A percentile compares a stretch with the other conserved stretches of the same genome.
Conservation (phyloP, 768 basidiomycete species). For the Dentipellis fragilis region DNA sequence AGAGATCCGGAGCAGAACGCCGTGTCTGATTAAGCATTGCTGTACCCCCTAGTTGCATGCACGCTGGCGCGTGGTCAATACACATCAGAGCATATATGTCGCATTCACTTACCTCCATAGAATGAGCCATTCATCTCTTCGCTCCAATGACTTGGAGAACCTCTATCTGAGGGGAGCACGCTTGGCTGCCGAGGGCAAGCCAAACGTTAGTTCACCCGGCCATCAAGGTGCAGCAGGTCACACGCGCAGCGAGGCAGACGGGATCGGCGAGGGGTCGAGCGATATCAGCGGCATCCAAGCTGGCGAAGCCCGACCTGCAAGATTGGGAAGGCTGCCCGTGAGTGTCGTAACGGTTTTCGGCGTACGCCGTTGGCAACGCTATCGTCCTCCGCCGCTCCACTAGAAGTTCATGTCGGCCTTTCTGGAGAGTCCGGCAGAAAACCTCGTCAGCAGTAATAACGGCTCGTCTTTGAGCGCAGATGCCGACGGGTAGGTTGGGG, state of each 20-base stretch:
- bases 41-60: conserved; percentile 20
- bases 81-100: background rate
- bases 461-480: too few relatives aligned
- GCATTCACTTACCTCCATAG: conserved; percentile 39
- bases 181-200: conserved; percentile 38
- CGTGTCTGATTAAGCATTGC: conserved; percentile 35
- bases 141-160: conserved; percentile 59
- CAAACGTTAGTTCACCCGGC: background rate
- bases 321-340: background rate
- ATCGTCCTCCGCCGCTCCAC: background rate
- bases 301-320: background rate
- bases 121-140: conserved; percentile 54
- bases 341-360: background rate
- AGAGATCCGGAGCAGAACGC: conserved; percentile 2
- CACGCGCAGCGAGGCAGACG: background rate
- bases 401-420: background rate
- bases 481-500: background rate
- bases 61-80: conserved; percentile 8
- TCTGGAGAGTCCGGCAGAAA: background rate
- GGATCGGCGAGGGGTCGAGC: background rate
- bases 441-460: background rate
- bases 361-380: background rate
- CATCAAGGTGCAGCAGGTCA: background rate
- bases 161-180: conserved; percentile 73
- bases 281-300: background rate